Percentiles rank a stretch among this genome's conserved stretches.
phyloP scores from a whole-genome alignment of 202 grass and related monocot species.

The Cymbopogon flexuosus region DNA sequence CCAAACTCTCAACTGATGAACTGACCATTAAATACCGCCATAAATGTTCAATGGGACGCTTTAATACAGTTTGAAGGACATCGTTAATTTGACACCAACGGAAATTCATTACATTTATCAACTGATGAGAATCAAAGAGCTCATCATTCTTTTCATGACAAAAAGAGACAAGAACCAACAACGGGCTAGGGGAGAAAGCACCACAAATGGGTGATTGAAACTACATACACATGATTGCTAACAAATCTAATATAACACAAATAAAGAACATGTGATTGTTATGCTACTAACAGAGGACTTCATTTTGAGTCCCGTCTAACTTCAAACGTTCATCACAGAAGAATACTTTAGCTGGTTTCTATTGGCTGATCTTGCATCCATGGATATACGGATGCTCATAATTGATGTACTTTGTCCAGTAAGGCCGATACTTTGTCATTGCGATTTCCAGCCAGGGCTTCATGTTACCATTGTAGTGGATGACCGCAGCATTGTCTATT shows the following conservation, averaged over 20 bases:
- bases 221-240: constrained; percentile 35
- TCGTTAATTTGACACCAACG: not conserved
- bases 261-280: constrained; percentile 29
- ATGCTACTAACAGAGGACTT: constrained; percentile 30
- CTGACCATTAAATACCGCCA: too few species aligned
- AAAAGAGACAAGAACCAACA: not conserved
- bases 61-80: not conserved
- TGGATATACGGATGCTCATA: constrained; percentile 44
- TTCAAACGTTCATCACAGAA: constrained; percentile 30
- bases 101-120: not conserved
- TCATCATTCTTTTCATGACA: constrained; percentile 7
- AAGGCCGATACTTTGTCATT: constrained; percentile 55
- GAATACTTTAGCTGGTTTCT: constrained; percentile 28
- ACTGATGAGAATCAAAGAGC: not conserved
- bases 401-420: constrained; percentile 58
- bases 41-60: too few species aligned
- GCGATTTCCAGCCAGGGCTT: constrained; percentile 55
- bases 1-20: too few species aligned
- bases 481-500: constrained; percentile 47
- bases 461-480: constrained; percentile 67
- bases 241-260: constrained; percentile 24
- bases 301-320: constrained; percentile 16
- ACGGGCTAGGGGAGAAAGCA: not conserved
- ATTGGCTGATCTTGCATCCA: constrained; percentile 57
- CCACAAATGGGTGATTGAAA: not conserved